Evolutionary conservation across 768 basidiomycete genomes (phyloP), one percentile per base, ranked within the genome.

Genomic region (Coprinellus micaceus): DNA sequence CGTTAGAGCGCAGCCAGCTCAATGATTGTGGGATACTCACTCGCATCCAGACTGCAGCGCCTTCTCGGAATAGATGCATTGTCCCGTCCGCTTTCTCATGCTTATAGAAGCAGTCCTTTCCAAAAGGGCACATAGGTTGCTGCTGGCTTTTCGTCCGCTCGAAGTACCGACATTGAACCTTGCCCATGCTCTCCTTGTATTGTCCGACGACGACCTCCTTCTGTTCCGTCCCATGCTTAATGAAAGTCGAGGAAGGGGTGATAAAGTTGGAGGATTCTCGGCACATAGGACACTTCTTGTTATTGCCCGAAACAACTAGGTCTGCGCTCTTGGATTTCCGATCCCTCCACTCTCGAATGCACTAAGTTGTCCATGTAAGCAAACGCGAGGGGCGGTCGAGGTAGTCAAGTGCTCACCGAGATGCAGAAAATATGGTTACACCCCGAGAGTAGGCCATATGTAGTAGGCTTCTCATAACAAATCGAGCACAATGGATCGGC

Each of bases 361-460:
- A 93, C 86, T 91, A 61, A 25, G 51, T 30, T 29, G 13, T 48
- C 43, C 44, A 47, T 63, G 13, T 33, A 13, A 6, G 13, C 33
- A 33, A 33, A 6, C 33, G 57, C 46, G 52, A 29, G 48, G 51
- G 25, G 22, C 22, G 19, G 15, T 40, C 44, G 45, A 36, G 15
- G 37, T 52, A 43, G 11, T 50, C 46, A 9, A 21, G 29, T 45
- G 69, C 78, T 56, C 65, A 90, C 89, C 57, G 80, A 67, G 36
- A 88, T 74, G 66, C 91, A 93, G 67, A 91, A 92, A 47, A 89
- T 73, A 67, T 93, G 91, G 58, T 79, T 85, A 66, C 91, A 93
- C 29, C 83, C 84, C 21, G 88, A 74, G 26, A 92, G 75, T 15
- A 91, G 70, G 33, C 88, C 91, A 63, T 83, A 91, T 0, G 81